These are phyloP conservation scores for Silene conica DNA, from an alignment of 148 eudicot genomes.

Conservation along the genomic window DNA sequence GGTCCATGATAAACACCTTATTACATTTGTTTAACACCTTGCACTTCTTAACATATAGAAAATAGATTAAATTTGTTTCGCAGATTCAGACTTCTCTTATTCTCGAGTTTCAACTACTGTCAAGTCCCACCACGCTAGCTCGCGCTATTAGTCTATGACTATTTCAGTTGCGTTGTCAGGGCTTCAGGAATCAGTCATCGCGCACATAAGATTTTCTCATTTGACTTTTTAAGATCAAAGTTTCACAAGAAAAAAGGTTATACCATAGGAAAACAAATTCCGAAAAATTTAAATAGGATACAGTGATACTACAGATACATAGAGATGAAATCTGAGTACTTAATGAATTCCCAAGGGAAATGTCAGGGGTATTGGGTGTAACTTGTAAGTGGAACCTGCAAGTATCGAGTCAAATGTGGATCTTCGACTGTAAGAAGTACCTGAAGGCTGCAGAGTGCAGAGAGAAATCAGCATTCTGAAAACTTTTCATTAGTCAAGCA, in stretches of 20 bases:
- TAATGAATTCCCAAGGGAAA: constrained; percentile 40
- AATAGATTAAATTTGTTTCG: neutral
- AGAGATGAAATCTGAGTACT: constrained; percentile 71
- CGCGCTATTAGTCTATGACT: too few species aligned
- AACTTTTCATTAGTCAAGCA: constrained; percentile 45
- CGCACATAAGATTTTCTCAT: too few species aligned
- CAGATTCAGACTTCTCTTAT: neutral
- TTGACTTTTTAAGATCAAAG: too few species aligned
- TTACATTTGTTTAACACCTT: constrained; percentile 1
- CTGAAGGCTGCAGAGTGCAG: constrained; percentile 54
- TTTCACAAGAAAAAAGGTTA: too few species aligned
- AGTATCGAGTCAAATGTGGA: constrained; percentile 74
- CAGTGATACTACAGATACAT: too few species aligned
- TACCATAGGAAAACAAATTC: too few species aligned
- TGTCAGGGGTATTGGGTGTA: constrained; percentile 71
- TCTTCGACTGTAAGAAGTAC: constrained; percentile 57
- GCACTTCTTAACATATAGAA: neutral
- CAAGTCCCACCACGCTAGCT: too few species aligned
- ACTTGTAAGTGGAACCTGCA: too few species aligned
- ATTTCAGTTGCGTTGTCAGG: too few species aligned
- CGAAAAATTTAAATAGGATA: too few species aligned
- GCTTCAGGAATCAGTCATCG: too few species aligned
- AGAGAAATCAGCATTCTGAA: constrained; percentile 56
- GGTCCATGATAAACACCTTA: constrained; percentile 1
- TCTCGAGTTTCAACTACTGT: too few species aligned